Evolutionary conservation across 2,329 filamentous ascomycete species (phyloP).

Genomic region (Monosporascus sp.): DNA sequence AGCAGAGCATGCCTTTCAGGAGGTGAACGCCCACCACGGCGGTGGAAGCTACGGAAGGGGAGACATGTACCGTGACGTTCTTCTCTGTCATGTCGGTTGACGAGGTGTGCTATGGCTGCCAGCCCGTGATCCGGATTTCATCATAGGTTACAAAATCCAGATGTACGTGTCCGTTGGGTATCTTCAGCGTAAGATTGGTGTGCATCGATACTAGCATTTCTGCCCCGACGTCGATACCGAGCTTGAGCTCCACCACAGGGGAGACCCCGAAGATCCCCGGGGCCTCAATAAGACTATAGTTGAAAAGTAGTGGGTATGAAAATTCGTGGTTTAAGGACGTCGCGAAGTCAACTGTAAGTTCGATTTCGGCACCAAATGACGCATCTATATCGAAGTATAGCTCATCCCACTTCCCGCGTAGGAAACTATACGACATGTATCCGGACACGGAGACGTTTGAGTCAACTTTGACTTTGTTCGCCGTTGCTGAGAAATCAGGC

Average conservation of each 20-base stretch:
- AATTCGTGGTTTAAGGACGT: conserved; percentile 29
- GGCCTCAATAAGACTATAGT: conserved; percentile 33
- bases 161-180: conserved; percentile 33
- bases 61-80: conserved; percentile 25
- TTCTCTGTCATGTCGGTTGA: conserved; percentile 29
- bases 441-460: conserved; percentile 36
- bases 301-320: conserved; percentile 30
- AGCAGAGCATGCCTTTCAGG: conserved; percentile 30
- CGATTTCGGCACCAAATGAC: conserved; percentile 30
- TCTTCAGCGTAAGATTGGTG: conserved; percentile 25
- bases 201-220: conserved; percentile 27
- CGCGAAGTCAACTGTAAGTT: conserved; percentile 29
- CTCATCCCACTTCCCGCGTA: conserved; percentile 25
- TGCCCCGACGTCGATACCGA: conserved; percentile 33
- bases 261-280: conserved; percentile 36
- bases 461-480: conserved; percentile 30
- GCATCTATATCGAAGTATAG: conserved; percentile 40
- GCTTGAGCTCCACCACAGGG: conserved; percentile 31
- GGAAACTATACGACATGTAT: conserved; percentile 36
- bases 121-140: conserved; percentile 27
- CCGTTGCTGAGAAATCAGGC: conserved; percentile 29
- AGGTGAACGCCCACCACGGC: conserved; percentile 34
- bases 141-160: conserved; percentile 30
- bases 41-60: conserved; percentile 30
- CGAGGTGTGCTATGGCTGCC: conserved; percentile 31